Evolutionary conservation across 768 basidiomycete genomes (phyloP).

Genomic region (Naematelia aurantialba): DNA sequence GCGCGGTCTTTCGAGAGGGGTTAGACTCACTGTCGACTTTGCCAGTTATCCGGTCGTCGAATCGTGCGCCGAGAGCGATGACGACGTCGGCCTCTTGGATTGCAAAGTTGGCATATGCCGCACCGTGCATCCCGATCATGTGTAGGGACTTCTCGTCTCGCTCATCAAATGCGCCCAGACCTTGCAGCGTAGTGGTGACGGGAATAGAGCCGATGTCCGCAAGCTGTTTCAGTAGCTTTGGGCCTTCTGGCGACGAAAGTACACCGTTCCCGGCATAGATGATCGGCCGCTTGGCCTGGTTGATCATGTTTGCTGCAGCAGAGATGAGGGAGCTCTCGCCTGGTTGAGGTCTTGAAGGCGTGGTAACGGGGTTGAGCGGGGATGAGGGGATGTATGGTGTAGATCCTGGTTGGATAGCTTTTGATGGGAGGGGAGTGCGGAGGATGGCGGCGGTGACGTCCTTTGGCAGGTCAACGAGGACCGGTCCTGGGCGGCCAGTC

Average conservation of each 20-base stretch:
- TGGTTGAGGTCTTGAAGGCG: conserved; percentile 57
- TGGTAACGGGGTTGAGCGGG: conserved; percentile 45
- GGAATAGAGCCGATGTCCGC: conserved; percentile 86
- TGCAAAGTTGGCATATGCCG: conserved; percentile 92
- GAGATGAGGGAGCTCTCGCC: conserved; percentile 66
- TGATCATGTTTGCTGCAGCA: conserved; percentile 85
- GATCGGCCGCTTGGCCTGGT: conserved; percentile 81
- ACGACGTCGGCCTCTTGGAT: conserved; percentile 98
- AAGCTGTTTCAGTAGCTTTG: conserved; percentile 72
- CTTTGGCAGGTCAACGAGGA: conserved; percentile 97
- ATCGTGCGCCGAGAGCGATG: conserved; percentile 92
- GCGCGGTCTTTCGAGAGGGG: not conserved
- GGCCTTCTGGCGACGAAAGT: conserved; percentile 74
- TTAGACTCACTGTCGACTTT: conserved; percentile 61
- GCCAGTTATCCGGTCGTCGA: conserved; percentile 97
- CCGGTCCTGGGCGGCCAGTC: conserved; percentile 92
- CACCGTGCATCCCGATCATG: conserved; percentile 99
- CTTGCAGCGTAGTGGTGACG: conserved; percentile 93
- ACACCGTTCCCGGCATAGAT: conserved; percentile 93
- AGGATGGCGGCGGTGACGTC: conserved; percentile 93
- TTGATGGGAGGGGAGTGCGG: conserved; percentile 76
- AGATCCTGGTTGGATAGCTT: conserved; percentile 76
- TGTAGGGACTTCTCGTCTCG: conserved; percentile 77
- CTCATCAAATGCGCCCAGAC: conserved; percentile 94
- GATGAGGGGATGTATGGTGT: conserved; percentile 52